These are phyloP conservation scores for Eragrostis nindensis DNA, from an alignment of 176 grass and related monocot species.

Conservation along the genomic window DNA sequence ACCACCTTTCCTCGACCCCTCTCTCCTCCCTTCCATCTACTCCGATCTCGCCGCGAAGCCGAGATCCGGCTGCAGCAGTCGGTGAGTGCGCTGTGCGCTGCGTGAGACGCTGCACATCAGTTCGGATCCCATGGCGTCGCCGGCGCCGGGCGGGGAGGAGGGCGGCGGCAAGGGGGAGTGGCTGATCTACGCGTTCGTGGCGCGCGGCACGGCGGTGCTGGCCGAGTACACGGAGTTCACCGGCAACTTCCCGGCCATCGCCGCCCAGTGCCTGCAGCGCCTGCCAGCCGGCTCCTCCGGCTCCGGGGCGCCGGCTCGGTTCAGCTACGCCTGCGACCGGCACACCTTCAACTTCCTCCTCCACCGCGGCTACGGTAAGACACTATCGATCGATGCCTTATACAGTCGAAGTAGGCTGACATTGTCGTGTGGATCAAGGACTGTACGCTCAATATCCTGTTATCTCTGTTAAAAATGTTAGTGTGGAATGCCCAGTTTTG, in stretches of 20 bases:
- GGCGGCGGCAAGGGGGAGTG: conserved; percentile 62
- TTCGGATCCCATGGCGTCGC: conserved; percentile 41
- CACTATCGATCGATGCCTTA: not conserved
- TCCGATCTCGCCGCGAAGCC: conserved; percentile 23
- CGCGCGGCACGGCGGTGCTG: conserved; percentile 84
- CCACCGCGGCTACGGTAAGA: conserved; percentile 74
- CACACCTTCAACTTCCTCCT: conserved; percentile 96
- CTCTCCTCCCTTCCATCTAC: not conserved
- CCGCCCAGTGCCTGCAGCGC: conserved; percentile 80
- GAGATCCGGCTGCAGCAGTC: conserved; percentile 19
- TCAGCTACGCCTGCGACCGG: conserved; percentile 83
- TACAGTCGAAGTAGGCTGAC: not conserved
- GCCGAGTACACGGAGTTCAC: conserved; percentile 97
- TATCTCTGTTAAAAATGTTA: not conserved
- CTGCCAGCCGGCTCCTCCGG: conserved; percentile 55
- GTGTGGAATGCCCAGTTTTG: not conserved
- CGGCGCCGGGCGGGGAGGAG: conserved; percentile 12
- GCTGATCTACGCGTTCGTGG: conserved; percentile 95
- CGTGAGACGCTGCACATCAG: not conserved
- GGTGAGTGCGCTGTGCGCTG: not conserved
- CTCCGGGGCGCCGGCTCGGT: conserved; percentile 30
- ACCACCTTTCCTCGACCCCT: conserved; percentile 24
- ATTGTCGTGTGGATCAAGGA: not conserved
- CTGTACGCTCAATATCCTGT: not conserved
- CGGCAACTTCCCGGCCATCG: conserved; percentile 89